phyloP scores from a whole-genome alignment of 2,329 filamentous ascomycete species.

The Fusarium neocosmosporiellum region DNA sequence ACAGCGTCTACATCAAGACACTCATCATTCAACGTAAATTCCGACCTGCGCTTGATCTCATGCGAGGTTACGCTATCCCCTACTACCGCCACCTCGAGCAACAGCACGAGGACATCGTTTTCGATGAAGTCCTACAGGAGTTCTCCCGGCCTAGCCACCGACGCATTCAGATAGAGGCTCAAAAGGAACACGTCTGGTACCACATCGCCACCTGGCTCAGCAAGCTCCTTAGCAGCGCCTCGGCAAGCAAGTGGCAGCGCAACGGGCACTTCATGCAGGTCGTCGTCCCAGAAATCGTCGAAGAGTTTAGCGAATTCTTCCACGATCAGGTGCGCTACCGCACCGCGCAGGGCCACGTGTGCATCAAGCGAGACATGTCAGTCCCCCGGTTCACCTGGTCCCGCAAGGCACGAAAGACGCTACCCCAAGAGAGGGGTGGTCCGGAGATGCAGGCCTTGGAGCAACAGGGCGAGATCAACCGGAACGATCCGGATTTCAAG shows the following conservation, averaged over 20 bases:
- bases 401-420: constrained; percentile 35
- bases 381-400: constrained; percentile 38
- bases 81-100: constrained; percentile 45
- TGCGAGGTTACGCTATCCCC: constrained; percentile 56
- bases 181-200: constrained; percentile 49
- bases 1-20: constrained; percentile 56
- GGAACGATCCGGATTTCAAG: constrained; percentile 31
- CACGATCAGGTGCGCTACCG: constrained; percentile 46
- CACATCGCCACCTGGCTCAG: constrained; percentile 44
- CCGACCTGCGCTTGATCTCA: constrained; percentile 49
- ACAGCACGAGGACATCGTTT: constrained; percentile 43
- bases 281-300: constrained; percentile 47
- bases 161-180: constrained; percentile 44
- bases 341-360: constrained; percentile 46
- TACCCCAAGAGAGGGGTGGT: constrained; percentile 42
- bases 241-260: constrained; percentile 36
- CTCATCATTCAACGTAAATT: constrained; percentile 48
- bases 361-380: constrained; percentile 39
- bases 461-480: constrained; percentile 16
- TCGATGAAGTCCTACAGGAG: constrained; percentile 49
- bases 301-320: constrained; percentile 51
- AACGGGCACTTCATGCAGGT: constrained; percentile 30
- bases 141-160: constrained; percentile 27
- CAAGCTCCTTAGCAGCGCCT: constrained; percentile 43
- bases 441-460: constrained; percentile 21